These are phyloP conservation scores for Stephanodiscus minutulus DNA, from an alignment of 108 stramenopile species.

Conservation along the genomic window DNA sequence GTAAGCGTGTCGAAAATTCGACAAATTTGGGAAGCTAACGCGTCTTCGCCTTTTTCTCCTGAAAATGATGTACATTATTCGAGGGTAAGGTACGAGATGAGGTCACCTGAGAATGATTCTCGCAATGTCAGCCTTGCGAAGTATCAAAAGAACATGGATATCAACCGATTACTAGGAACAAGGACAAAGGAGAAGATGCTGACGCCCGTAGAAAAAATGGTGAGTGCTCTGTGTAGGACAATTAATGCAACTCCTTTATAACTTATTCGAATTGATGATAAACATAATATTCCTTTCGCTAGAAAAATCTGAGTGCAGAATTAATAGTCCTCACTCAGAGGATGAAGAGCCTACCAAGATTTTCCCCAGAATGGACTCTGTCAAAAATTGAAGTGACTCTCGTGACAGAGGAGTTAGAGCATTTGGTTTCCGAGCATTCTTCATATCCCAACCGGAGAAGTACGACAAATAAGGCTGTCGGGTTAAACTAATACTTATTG, in stretches of 20 bases:
- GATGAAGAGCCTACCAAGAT: constrained; percentile 22
- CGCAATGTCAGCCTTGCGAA: background rate
- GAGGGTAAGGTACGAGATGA: background rate
- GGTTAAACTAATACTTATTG: background rate
- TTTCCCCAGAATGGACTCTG: constrained; percentile 28
- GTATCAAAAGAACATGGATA: background rate
- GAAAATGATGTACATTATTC: background rate
- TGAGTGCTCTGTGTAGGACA: background rate
- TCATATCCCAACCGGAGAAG: background rate
- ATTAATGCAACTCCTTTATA: background rate
- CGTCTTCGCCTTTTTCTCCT: background rate
- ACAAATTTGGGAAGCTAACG: background rate
- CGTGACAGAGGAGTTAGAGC: constrained; percentile 26
- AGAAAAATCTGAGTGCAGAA: constrained; percentile 17
- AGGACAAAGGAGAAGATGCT: background rate
- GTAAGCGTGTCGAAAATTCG: background rate
- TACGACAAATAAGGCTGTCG: background rate
- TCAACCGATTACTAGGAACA: too few species aligned
- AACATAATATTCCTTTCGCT: background rate
- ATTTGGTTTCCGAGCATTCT: constrained; percentile 1
- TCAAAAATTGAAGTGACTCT: constrained; percentile 24
- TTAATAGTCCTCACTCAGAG: constrained; percentile 12
- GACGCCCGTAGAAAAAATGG: constrained; percentile 13
- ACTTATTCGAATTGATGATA: background rate
- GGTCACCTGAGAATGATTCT: background rate